Evolutionary conservation across 495 filamentous ascomycete species (phyloP).

Genomic region (Aspergillus heteromorphus): DNA sequence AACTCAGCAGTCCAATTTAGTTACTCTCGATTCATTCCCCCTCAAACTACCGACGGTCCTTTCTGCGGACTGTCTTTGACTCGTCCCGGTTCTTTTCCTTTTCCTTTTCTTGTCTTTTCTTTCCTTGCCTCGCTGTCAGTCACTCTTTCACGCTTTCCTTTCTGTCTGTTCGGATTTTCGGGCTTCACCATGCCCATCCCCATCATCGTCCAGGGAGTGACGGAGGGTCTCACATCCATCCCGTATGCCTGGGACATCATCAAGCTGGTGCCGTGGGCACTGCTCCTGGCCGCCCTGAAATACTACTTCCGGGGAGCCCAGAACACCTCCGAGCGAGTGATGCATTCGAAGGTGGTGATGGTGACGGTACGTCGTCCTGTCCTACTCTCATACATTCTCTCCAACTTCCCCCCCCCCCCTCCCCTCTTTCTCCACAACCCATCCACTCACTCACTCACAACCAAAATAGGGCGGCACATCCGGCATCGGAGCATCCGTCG

Average conservation of each 20-base stretch:
- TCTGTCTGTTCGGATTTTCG: constrained; percentile 1
- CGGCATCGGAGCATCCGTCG: constrained; percentile 77
- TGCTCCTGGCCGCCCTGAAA: constrained; percentile 64
- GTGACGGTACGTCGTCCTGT: constrained; percentile 63
- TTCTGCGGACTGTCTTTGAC: too few species aligned
- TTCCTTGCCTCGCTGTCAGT: not conserved
- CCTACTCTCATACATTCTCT: not conserved
- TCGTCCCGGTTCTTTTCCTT: not conserved
- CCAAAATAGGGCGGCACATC: constrained; percentile 74
- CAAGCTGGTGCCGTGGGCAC: constrained; percentile 53
- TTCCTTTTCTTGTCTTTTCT: too few species aligned
- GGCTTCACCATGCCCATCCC: constrained; percentile 68
- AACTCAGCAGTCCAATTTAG: too few species aligned
- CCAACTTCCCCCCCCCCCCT: not conserved
- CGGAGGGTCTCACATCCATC: constrained; percentile 60
- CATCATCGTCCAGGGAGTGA: constrained; percentile 55
- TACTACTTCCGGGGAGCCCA: constrained; percentile 68
- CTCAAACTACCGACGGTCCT: too few species aligned
- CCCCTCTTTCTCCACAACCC: not conserved
- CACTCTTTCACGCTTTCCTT: constrained; percentile 8
- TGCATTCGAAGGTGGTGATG: constrained; percentile 91
- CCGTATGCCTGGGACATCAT: constrained; percentile 59
- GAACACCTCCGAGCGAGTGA: constrained; percentile 73
- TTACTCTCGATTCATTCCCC: too few species aligned
- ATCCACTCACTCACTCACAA: not conserved